Conservation (phyloP, 768 basidiomycete genomes). For the Russula griseocarnosa region DNA sequence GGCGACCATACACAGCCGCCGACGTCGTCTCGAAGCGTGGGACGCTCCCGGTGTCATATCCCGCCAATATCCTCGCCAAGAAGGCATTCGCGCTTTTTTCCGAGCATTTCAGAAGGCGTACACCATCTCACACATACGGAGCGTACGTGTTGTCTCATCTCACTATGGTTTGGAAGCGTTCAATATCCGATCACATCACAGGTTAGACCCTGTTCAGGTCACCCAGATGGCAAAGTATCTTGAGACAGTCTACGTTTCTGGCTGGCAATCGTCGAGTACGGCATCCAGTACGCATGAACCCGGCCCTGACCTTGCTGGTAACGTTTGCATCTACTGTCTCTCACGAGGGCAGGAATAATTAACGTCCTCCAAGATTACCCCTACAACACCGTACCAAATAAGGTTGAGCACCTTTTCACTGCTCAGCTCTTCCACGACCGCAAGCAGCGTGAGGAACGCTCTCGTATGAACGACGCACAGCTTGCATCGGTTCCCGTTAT, state of each 20-base stretch:
- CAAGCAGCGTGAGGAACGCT: slow-evolving; percentile 84
- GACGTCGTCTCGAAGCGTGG: slow-evolving; percentile 95
- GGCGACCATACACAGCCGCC: slow-evolving; percentile 87
- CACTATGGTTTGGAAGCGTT: not conserved
- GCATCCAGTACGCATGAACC: slow-evolving; percentile 94
- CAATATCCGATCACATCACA: slow-evolving; percentile 34
- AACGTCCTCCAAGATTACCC: slow-evolving; percentile 69
- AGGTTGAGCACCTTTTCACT: slow-evolving; percentile 97
- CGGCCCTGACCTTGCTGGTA: slow-evolving; percentile 96
- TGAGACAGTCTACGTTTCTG: slow-evolving; percentile 98
- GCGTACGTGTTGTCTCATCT: slow-evolving; percentile 54
- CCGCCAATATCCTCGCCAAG: slow-evolving; percentile 79
- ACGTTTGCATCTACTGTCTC: slow-evolving; percentile 26
- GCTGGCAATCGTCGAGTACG: slow-evolving; percentile 92
- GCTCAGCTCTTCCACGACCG: slow-evolving; percentile 99
- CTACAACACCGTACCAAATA: slow-evolving; percentile 97
- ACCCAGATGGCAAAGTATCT: slow-evolving; percentile 99
- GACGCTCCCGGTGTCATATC: slow-evolving; percentile 78
- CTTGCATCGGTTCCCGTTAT: slow-evolving; percentile 64
- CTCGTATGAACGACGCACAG: slow-evolving; percentile 63
- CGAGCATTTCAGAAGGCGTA: slow-evolving; percentile 70
- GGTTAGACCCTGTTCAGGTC: slow-evolving; percentile 95
- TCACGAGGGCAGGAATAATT: not conserved
- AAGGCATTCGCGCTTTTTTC: slow-evolving; percentile 77
- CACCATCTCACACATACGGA: slow-evolving; percentile 94